phyloP scores from a whole-genome alignment of 441 rosid genomes.

The Mallotus japonicus region DNA sequence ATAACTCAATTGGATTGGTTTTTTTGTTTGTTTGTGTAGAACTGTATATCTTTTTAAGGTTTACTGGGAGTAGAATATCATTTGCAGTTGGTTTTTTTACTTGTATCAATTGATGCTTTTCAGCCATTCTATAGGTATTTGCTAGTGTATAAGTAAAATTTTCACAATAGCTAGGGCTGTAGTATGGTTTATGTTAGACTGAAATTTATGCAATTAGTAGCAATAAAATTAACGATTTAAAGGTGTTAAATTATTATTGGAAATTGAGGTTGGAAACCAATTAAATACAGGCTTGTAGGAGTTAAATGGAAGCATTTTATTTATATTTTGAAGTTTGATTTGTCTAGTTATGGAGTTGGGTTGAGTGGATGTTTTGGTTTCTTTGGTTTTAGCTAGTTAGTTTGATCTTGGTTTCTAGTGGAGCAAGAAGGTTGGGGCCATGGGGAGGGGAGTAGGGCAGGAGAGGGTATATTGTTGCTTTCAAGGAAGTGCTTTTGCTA shows the following conservation, averaged over 20 bases:
- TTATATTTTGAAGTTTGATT: neutral
- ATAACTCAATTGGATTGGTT: neutral
- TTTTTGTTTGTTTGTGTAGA: neutral
- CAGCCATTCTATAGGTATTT: neutral
- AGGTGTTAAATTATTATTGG: neutral
- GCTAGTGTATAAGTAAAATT: neutral
- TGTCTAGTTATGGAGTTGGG: neutral
- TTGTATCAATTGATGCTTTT: neutral
- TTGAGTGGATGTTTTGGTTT: neutral
- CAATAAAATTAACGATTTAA: neutral
- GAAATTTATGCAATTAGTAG: neutral
- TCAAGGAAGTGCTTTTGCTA: no score
- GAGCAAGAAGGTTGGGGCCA: no score
- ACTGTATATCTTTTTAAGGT: neutral
- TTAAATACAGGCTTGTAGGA: neutral
- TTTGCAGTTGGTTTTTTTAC: conserved; percentile 1
- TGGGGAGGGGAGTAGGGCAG: no score
- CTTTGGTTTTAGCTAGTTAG: neutral
- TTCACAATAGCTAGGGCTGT: neutral
- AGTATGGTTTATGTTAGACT: neutral
- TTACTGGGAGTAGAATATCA: neutral
- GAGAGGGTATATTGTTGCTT: no score
- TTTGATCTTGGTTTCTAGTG: neutral
- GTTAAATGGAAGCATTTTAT: neutral
- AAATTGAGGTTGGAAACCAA: neutral